phyloP scores from a whole-genome alignment of 1,139 yeast genomes.

The Kodamaea plutei region DNA sequence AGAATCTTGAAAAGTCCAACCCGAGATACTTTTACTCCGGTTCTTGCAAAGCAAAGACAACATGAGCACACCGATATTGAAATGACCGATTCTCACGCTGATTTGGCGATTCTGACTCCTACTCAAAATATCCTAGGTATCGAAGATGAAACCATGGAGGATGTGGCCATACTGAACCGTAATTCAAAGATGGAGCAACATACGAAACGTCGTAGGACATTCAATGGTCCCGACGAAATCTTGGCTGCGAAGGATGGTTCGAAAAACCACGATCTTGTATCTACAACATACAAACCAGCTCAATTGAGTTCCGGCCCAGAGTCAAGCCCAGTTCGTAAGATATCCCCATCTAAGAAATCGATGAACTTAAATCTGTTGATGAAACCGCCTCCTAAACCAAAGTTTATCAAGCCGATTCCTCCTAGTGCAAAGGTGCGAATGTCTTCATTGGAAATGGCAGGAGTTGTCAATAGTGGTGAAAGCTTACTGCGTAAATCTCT shows the following conservation, averaged over 20 bases:
- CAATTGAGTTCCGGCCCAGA: conserved; percentile 1
- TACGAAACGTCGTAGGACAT: conserved; percentile 21
- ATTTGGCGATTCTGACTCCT: no score
- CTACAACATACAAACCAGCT: conserved; percentile 8
- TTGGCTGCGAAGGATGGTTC: no score
- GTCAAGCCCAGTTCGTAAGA: conserved; percentile 19
- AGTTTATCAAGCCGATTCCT: conserved; percentile 25
- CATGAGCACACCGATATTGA: no score
- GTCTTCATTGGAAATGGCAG: conserved; percentile 34
- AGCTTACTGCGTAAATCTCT: conserved; percentile 8
- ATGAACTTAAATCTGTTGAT: conserved; percentile 33
- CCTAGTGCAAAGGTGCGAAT: conserved; percentile 24
- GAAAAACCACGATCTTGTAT: no score
- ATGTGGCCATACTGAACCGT: no score
- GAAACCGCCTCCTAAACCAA: conserved; percentile 14
- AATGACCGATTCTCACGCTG: no score
- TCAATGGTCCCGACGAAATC: conserved; percentile 24
- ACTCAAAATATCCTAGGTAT: no score
- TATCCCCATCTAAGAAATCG: conserved; percentile 40
- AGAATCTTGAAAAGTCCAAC: no score
- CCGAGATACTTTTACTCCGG: no score
- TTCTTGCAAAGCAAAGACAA: no score
- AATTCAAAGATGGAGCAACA: no score
- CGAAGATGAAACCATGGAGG: not conserved
- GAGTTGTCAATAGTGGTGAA: conserved; percentile 22